Percentiles rank a stretch among this genome's conserved stretches.
Evolutionary conservation across 2,329 filamentous ascomycete species (phyloP).

Genomic region (Colletotrichum sp.): DNA sequence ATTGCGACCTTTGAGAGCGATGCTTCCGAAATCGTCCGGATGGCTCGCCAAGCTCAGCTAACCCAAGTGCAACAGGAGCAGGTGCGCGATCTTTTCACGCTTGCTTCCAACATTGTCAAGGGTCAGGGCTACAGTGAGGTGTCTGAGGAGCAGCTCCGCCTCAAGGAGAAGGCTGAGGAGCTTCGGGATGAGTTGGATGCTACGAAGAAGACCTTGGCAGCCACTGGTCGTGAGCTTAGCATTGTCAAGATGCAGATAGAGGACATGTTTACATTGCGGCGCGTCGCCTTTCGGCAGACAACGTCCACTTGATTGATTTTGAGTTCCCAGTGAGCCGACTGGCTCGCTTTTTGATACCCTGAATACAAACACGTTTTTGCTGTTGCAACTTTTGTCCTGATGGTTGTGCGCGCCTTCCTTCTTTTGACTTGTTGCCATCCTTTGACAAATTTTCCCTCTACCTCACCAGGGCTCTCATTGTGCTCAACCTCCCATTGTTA

Average conservation of each 20-base stretch:
- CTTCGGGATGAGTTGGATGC: not conserved
- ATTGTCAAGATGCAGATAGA: not conserved
- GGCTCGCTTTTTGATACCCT: not conserved
- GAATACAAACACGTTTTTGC: not conserved
- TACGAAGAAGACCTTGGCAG: not conserved
- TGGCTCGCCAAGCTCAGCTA: not conserved
- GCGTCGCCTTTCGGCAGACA: not conserved
- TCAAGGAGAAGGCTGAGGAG: not conserved
- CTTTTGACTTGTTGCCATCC: not conserved
- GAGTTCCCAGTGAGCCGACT: not conserved
- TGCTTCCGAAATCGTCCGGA: not conserved
- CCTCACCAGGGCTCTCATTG: not conserved
- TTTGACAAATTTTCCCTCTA: not conserved
- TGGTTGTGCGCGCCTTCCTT: not conserved
- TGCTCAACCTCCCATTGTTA: not conserved
- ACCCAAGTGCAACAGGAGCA: not conserved
- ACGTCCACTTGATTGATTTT: not conserved
- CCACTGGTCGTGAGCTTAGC: not conserved
- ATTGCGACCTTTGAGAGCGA: not conserved
- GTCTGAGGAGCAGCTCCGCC: not conserved
- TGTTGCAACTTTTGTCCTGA: not conserved
- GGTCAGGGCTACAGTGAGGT: not conserved
- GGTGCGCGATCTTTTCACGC: not conserved
- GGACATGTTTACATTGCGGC: not conserved
- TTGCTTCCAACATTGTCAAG: not conserved